These are phyloP conservation scores for Helianthus tuberosus DNA, from an alignment of 129 eudicot genomes.

Conservation along the genomic window DNA sequence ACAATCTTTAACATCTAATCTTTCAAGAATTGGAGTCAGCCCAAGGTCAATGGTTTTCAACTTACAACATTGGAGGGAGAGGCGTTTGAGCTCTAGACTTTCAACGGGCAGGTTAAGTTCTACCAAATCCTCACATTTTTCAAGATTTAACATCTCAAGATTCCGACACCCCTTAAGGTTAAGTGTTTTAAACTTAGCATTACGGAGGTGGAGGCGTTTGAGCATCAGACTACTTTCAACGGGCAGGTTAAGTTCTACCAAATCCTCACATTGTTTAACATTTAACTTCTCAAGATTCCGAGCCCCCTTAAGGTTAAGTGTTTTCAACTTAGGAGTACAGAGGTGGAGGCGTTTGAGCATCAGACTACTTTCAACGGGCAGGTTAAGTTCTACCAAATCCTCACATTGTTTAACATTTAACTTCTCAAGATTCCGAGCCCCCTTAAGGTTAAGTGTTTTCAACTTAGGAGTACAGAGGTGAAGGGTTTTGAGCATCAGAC, in stretches of 20 bases:
- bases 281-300: not conserved
- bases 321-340: not conserved
- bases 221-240: not conserved
- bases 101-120: not conserved
- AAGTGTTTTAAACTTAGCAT: not conserved
- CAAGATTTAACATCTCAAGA: not conserved
- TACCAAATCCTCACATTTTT: not conserved
- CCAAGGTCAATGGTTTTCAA: constrained; percentile 18
- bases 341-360: too few species aligned
- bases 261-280: not conserved
- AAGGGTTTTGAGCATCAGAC: not conserved
- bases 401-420: not conserved
- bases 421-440: not conserved
- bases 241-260: not conserved
- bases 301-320: not conserved
- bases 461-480: not conserved
- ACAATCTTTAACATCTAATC: not conserved
- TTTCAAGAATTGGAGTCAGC: constrained; percentile 10
- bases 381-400: constrained; percentile 8
- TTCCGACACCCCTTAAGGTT: not conserved
- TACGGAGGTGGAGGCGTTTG: too few species aligned
- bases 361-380: not conserved
- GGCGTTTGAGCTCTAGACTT: not conserved
- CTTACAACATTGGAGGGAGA: not conserved
- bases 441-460: constrained; percentile 6